Base-by-base conservation (phyloP, 192 early-diverging fungal species). In the Coemansia erecta region DNA sequence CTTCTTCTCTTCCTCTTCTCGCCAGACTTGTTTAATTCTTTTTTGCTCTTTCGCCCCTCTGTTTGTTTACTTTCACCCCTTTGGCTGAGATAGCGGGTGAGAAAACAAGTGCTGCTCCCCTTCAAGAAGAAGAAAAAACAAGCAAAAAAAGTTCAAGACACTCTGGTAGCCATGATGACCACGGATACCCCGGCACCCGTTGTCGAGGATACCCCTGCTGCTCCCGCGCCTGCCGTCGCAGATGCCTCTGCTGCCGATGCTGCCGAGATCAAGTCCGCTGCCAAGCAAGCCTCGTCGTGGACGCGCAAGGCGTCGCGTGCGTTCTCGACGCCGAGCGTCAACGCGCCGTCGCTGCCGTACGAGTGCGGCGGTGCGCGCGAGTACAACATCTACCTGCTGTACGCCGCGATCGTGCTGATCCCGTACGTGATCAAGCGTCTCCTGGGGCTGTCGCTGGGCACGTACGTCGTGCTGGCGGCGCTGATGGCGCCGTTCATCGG, bases 331-430 rank as follows among this genome's bases (percentile, higher is more conserved):
- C 70, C 70, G 13, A 58, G 71, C 42, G 60, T 80, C 59, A 56
- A 68, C 49, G 46, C 62, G 49, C 77, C 77, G 33, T 66, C 60
- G 52, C 77, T 80, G 26, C 86, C 85, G 41, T 89, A 88, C 53
- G 93, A 98, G 73, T 89, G 93, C 65, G 88, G 87, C 18, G 94
- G 94, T 41, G 89, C 86, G 63, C 85, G 86, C 64, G 84, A 85
- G 46, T 96, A 90, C 77, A 90, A 85, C 83, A 90, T 86, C 81
- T 72, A 77, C 45, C 62, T 87, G 26, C 77, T 97, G 51, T 73
- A 83, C 56, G 82, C 65, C 19, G 68, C 82, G 31, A 82, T 90
- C 21, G 54, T 80, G 43, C 86, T 79, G 41, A 71, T 87, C 24
- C 94, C 96, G 1, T 75, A 86, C 35, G 31, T 85, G 40, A 51